These are phyloP conservation scores for Bryum argenteum DNA, from an alignment of 225 moss, liverwort and hornwort genomes.

Conservation along the genomic window DNA sequence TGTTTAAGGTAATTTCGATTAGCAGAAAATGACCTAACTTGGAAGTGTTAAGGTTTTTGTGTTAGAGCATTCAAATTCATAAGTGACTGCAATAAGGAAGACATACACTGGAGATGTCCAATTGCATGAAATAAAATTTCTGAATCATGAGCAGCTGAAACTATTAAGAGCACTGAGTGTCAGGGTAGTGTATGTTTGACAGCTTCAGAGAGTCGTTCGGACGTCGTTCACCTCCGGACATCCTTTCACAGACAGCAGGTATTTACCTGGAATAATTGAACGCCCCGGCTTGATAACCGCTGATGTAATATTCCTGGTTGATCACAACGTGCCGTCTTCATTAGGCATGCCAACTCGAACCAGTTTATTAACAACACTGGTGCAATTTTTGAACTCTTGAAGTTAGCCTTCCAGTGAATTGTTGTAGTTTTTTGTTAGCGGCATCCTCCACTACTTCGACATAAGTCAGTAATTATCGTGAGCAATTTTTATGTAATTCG, in stretches of 20 bases:
- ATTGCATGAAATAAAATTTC: background rate
- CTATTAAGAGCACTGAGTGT: background rate
- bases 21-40: background rate
- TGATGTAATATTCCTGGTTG: conserved; percentile 34
- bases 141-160: background rate
- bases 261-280: conserved; percentile 42
- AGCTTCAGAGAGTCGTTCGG: background rate
- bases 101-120: background rate
- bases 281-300: conserved; percentile 41
- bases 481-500: background rate
- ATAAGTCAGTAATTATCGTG: background rate
- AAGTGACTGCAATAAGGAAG: background rate
- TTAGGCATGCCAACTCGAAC: background rate
- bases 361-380: background rate
- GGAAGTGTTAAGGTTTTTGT: background rate
- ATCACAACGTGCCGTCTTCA: background rate
- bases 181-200: background rate
- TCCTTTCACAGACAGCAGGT: background rate
- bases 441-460: background rate
- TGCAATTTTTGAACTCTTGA: background rate
- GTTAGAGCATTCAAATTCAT: background rate
- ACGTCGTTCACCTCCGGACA: background rate
- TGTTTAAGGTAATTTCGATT: background rate
- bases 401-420: background rate
- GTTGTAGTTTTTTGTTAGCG: too few relatives aligned